Percentiles rank a stretch among this genome's conserved stretches.
Conservation (phyloP, 345 rosid species). For the Theobroma cacao region DNA sequence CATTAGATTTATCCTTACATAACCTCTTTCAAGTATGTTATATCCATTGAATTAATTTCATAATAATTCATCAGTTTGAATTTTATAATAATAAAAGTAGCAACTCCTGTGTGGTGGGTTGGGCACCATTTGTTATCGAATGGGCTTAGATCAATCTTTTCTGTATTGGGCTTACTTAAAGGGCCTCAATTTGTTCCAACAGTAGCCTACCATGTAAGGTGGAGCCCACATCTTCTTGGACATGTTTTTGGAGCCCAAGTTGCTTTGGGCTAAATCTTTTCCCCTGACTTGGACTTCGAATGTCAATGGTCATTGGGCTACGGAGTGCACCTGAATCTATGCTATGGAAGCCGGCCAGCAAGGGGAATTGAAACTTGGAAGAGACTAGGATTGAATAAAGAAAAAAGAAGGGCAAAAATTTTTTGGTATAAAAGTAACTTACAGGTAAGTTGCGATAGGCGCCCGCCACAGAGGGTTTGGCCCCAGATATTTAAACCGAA, state of each 20-base stretch:
- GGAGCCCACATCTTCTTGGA: not conserved
- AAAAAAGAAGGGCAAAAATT: not conserved
- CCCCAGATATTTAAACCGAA: not conserved
- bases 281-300: too few relatives aligned
- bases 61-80: too few relatives aligned
- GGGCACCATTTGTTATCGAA: not conserved
- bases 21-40: too few relatives aligned
- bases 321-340: too few relatives aligned
- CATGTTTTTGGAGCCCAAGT: not conserved
- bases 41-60: too few relatives aligned
- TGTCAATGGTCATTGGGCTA: too few relatives aligned
- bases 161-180: not conserved
- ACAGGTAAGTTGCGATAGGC: not conserved
- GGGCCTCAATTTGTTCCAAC: too few relatives aligned
- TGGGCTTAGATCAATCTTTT: not conserved
- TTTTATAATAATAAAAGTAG: not conserved
- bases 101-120: not conserved
- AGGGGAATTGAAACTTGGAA: not conserved
- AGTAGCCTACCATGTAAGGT: not conserved
- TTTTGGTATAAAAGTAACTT: not conserved
- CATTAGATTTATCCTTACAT: not conserved
- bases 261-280: too few relatives aligned
- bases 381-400: not conserved
- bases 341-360: too few relatives aligned
- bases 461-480: not conserved